Conservation (phyloP, 2,329 filamentous ascomycete species). For the Talaromyces rugulosus region DNA sequence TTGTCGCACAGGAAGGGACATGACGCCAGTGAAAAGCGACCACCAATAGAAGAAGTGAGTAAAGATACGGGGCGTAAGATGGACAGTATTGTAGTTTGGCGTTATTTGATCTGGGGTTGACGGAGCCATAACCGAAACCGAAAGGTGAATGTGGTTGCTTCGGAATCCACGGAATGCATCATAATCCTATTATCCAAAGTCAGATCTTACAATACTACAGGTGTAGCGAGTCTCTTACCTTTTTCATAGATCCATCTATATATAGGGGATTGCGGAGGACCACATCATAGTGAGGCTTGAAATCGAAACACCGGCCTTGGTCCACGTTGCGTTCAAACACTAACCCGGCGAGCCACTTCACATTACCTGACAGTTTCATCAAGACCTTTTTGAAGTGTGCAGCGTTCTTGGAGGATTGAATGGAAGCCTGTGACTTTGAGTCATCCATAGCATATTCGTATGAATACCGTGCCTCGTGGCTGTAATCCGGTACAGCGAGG, state of each 20-base stretch:
- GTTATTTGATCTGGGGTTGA: constrained; percentile 77
- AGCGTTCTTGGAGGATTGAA: constrained; percentile 64
- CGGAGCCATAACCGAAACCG: constrained; percentile 83
- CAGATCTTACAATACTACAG: not conserved
- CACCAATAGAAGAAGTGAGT: constrained; percentile 98
- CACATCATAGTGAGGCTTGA: constrained; percentile 88
- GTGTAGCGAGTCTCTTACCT: constrained; percentile 30
- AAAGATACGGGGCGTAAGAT: constrained; percentile 92
- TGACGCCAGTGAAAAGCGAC: constrained; percentile 90
- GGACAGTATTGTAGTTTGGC: constrained; percentile 91
- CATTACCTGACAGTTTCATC: constrained; percentile 97
- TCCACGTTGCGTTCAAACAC: constrained; percentile 85
- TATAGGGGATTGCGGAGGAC: constrained; percentile 76
- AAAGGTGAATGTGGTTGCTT: constrained; percentile 94
- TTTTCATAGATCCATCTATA: constrained; percentile 55
- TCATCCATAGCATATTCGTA: constrained; percentile 43
- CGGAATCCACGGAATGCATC: constrained; percentile 97
- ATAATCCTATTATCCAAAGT: constrained; percentile 50
- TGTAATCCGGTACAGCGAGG: constrained; percentile 89
- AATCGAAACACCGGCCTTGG: constrained; percentile 75
- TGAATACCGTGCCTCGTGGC: constrained; percentile 73
- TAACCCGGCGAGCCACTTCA: constrained; percentile 85
- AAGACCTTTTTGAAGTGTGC: constrained; percentile 97
- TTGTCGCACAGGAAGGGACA: constrained; percentile 92
- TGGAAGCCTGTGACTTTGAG: constrained; percentile 54